These are phyloP conservation scores for Paralagenidium karlingii DNA, from an alignment of 352 stramenopile species.

Conservation along the genomic window DNA sequence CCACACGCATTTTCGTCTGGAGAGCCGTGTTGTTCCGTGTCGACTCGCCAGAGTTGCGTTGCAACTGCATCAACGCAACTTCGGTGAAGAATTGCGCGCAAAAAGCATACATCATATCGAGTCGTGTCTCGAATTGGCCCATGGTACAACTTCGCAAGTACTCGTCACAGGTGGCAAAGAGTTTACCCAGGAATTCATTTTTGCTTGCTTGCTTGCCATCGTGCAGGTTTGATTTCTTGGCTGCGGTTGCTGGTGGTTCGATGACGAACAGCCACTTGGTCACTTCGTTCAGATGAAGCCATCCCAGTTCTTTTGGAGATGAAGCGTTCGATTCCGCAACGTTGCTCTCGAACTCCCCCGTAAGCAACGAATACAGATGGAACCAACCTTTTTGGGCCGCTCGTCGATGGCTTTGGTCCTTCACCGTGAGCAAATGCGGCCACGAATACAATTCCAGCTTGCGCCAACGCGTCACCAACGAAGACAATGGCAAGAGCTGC, in stretches of 20 bases:
- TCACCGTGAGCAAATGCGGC: slow-evolving; percentile 88
- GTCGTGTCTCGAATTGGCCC: slow-evolving; percentile 84
- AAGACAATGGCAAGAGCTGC: slow-evolving; percentile 85
- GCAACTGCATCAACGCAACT: slow-evolving; percentile 12
- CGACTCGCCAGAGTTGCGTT: slow-evolving; percentile 4
- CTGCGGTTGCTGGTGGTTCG: no score
- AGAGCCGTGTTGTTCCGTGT: slow-evolving; percentile 1
- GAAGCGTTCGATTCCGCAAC: slow-evolving; percentile 1
- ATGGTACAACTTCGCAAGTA: slow-evolving; percentile 85
- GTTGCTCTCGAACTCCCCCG: slow-evolving; percentile 58
- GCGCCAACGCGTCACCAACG: slow-evolving; percentile 94
- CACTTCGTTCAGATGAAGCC: slow-evolving; percentile 46
- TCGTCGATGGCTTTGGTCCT: slow-evolving; percentile 66
- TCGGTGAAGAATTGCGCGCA: slow-evolving; percentile 77
- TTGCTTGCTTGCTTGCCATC: no score
- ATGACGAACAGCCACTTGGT: slow-evolving; percentile 50
- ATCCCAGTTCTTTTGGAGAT: slow-evolving; percentile 21
- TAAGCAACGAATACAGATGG: slow-evolving; percentile 80
- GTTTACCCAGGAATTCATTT: slow-evolving; percentile 48
- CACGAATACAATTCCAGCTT: slow-evolving; percentile 98
- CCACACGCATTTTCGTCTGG: slow-evolving; percentile 40
- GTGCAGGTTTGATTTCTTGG: no score
- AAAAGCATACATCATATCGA: slow-evolving; percentile 86
- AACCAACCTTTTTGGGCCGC: slow-evolving; percentile 79
- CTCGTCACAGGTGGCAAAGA: slow-evolving; percentile 86